Evolutionary conservation across 2,329 filamentous ascomycete genomes (phyloP).

Genomic region (Sclerotinia sclerotiorum): DNA sequence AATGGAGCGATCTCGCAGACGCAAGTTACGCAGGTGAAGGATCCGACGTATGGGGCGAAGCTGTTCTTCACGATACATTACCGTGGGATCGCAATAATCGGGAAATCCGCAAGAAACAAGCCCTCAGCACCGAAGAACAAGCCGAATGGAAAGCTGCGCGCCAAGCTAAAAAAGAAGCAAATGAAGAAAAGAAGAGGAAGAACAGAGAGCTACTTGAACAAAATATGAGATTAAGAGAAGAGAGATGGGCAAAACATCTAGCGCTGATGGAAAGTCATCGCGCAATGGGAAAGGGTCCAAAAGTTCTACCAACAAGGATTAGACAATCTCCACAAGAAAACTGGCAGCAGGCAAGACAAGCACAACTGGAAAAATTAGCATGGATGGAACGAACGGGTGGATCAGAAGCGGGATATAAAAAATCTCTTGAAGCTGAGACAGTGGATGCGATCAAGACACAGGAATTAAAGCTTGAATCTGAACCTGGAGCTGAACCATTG

Average conservation of each 20-base stretch:
- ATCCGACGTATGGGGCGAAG: slow-evolving; percentile 37
- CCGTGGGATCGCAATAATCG: not conserved
- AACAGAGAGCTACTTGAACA: not conserved
- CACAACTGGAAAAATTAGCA: not conserved
- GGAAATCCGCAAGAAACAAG: not conserved
- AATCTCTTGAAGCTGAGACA: not conserved
- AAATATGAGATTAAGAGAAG: not conserved
- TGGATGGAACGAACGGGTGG: slow-evolving; percentile 10
- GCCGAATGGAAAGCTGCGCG: slow-evolving; percentile 9
- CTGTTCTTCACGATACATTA: slow-evolving; percentile 36
- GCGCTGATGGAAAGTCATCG: slow-evolving; percentile 15
- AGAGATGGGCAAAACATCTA: slow-evolving; percentile 3
- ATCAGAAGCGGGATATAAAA: not conserved
- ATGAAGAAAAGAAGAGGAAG: slow-evolving; percentile 6
- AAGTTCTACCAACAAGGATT: not conserved
- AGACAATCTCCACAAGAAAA: not conserved
- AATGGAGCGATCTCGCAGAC: slow-evolving; percentile 42
- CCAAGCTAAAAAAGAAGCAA: not conserved
- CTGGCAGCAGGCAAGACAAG: not conserved
- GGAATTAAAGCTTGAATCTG: not conserved
- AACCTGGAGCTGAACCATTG: not conserved
- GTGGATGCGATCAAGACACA: not conserved
- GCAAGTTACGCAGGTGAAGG: slow-evolving; percentile 41
- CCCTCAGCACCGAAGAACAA: not conserved
- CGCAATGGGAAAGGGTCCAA: not conserved